phyloP scores from a whole-genome alignment of 805 yeast species.

The Metschnikowia corniflorae region DNA sequence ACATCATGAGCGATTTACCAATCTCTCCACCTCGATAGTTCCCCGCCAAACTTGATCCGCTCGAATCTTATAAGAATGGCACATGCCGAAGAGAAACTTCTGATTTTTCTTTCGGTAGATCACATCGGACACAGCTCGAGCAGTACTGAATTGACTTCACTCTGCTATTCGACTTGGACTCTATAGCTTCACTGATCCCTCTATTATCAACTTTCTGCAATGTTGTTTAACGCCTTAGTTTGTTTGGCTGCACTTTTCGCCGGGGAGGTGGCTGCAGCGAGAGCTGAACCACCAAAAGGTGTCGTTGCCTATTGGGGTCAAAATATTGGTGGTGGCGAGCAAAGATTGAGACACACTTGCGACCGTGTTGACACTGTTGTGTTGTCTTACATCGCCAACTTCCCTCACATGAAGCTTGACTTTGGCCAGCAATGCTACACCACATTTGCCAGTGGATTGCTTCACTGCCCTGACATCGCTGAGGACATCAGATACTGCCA shows the following conservation, averaged over 20 bases:
- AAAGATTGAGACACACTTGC: slow-evolving; percentile 52
- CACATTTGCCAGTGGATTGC: slow-evolving; percentile 42
- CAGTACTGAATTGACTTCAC: neutral
- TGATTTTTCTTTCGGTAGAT: neutral
- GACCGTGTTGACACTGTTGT: slow-evolving; percentile 67
- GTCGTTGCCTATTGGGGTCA: slow-evolving; percentile 92
- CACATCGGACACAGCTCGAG: neutral
- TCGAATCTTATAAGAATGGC: too few species aligned
- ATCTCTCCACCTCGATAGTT: too few species aligned
- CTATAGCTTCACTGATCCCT: too few species aligned
- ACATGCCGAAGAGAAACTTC: too few species aligned
- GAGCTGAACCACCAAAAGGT: slow-evolving; percentile 24
- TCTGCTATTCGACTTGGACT: neutral
- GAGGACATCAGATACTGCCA: slow-evolving; percentile 17
- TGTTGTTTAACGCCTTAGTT: neutral
- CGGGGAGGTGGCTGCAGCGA: slow-evolving; percentile 1
- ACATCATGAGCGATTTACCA: too few species aligned
- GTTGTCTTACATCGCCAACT: slow-evolving; percentile 64
- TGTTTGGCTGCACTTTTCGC: neutral
- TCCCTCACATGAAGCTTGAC: slow-evolving; percentile 46
- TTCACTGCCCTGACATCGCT: slow-evolving; percentile 13
- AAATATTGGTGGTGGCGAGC: slow-evolving; percentile 50
- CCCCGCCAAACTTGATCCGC: too few species aligned
- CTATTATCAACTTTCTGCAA: too few species aligned
- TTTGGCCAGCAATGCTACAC: slow-evolving; percentile 51